Evolutionary conservation across 169 alveolate species (phyloP), one percentile per base, ranked within the genome.

Genomic region (Eimeria sp.): DNA sequence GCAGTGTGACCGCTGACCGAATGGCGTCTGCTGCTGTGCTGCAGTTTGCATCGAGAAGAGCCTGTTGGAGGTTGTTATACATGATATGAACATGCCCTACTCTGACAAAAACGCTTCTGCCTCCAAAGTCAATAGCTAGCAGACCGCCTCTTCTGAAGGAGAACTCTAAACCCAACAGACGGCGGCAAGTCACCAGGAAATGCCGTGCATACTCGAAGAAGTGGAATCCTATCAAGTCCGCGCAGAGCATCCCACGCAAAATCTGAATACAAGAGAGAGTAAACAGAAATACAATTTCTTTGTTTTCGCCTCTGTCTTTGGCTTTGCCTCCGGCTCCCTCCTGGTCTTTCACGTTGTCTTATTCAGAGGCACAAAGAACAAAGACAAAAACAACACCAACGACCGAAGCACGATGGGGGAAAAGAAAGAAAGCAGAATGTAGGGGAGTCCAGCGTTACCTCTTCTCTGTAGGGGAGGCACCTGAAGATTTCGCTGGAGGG

Each of bases 181-280:
- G 98, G 91, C 97, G 98, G 94, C 99, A 98, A 86, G 98, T 95
- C 65, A 65, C 84, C 76, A 97, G 95, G 88, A 97, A 95, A 82
- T 97, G 97, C 78, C 98, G 96, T 58, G 88, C 99, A 95, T 98
- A 99, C 92, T 99, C 99, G 96, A 98, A 99, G 58, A 98, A 96
- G 95, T 99, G 99, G 96, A 99, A 99, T 0, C 99, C 95, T 22
- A 99, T 97, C 92, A 99, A 89, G 96, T 99, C 99, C 92, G 99
- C 99, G 92, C 98, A 97, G 58, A 99, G 97, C 98, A 99, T 96
- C 70, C 99, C 98, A 65, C 99, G 97, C n/a, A 99, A 92, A 43
- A 88, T 63, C 95, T 88, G 95, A 22, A 84, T 34, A 5, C 54
- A 16, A 16, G 27, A 18, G 30, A 78, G 57, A 75, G 34, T 49